Percentiles rank a stretch among this genome's conserved stretches.
Evolutionary conservation across 2,329 filamentous ascomycete species (phyloP).

Genomic region (Orbilia blumenaviensis): DNA sequence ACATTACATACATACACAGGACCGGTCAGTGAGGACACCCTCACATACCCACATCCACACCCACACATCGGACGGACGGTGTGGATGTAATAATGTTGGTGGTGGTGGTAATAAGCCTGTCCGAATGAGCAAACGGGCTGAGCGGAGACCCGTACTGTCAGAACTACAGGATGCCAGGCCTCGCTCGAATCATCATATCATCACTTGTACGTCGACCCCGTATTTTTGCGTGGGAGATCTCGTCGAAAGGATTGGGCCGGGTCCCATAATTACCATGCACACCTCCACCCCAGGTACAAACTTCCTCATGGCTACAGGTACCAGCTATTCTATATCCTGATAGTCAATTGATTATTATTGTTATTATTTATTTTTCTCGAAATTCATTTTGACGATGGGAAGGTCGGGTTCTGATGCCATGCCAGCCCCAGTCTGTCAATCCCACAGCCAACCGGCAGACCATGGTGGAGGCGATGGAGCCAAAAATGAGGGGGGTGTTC

Average conservation of each 20-base stretch:
- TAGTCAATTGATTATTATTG: slow-evolving; percentile 1
- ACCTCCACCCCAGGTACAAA: slow-evolving; percentile 7
- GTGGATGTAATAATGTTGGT: background rate
- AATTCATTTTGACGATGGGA: slow-evolving; percentile 6
- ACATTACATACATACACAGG: background rate
- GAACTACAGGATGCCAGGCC: slow-evolving; percentile 30
- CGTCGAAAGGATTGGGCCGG: slow-evolving; percentile 44
- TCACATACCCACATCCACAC: too few species aligned
- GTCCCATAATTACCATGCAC: slow-evolving; percentile 38
- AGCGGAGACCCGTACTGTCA: slow-evolving; percentile 26
- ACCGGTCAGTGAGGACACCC: slow-evolving; percentile 7
- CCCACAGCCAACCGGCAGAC: slow-evolving; percentile 53
- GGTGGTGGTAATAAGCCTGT: too few species aligned
- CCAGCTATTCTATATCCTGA: background rate
- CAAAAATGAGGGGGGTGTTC: slow-evolving; percentile 11
- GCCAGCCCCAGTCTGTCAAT: slow-evolving; percentile 51
- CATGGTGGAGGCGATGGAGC: slow-evolving; percentile 35
- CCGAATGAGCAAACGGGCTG: slow-evolving; percentile 31
- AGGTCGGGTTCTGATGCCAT: slow-evolving; percentile 33
- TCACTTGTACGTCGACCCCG: slow-evolving; percentile 50
- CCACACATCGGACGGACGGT: slow-evolving; percentile 1
- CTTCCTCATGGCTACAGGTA: slow-evolving; percentile 13
- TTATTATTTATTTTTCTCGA: background rate
- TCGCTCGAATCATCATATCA: slow-evolving; percentile 33
- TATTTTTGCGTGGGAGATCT: slow-evolving; percentile 48